A percentile compares a stretch with the other conserved stretches of the same genome.
Evolutionary conservation across 768 basidiomycete genomes (phyloP).

Genomic region (Tephrocybe rancida): DNA sequence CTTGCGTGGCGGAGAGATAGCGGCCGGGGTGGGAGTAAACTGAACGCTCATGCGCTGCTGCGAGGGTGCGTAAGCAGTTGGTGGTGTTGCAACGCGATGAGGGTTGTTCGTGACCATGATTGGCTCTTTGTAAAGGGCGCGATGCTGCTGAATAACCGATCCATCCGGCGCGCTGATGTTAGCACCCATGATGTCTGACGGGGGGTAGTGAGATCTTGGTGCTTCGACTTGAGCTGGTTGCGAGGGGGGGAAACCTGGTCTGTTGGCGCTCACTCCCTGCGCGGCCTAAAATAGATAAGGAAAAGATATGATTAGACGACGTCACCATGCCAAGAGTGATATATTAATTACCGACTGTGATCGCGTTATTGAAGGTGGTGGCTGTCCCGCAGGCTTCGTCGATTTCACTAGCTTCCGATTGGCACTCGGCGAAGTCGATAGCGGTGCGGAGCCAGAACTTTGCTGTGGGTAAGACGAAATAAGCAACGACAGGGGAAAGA

Average conservation of each 20-base stretch:
- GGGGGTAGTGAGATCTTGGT: not conserved
- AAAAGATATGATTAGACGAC: constrained; percentile 5
- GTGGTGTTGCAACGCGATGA: constrained; percentile 4
- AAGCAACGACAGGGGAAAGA: constrained; percentile 10
- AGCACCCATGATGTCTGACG: constrained; percentile 11
- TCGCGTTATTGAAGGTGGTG: not conserved
- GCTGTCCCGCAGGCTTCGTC: constrained; percentile 13
- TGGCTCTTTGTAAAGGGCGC: not conserved
- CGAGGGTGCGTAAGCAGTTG: not conserved
- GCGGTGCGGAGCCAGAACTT: constrained; percentile 8
- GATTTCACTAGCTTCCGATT: constrained; percentile 15
- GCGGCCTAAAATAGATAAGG: constrained; percentile 2
- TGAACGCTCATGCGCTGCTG: constrained; percentile 6
- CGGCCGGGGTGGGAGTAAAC: constrained; percentile 6
- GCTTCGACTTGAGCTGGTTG: not conserved
- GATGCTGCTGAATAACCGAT: not conserved
- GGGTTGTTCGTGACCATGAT: not conserved
- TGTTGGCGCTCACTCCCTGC: not conserved
- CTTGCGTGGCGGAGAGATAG: constrained; percentile 22
- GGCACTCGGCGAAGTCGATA: constrained; percentile 15
- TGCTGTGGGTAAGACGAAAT: constrained; percentile 4
- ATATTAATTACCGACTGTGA: constrained; percentile 14
- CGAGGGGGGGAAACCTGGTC: not conserved
- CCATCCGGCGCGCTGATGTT: constrained; percentile 10
- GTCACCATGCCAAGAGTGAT: constrained; percentile 1